Evolutionary conservation across 306 rosid genomes (phyloP).

Genomic region (Quercus gilva): DNA sequence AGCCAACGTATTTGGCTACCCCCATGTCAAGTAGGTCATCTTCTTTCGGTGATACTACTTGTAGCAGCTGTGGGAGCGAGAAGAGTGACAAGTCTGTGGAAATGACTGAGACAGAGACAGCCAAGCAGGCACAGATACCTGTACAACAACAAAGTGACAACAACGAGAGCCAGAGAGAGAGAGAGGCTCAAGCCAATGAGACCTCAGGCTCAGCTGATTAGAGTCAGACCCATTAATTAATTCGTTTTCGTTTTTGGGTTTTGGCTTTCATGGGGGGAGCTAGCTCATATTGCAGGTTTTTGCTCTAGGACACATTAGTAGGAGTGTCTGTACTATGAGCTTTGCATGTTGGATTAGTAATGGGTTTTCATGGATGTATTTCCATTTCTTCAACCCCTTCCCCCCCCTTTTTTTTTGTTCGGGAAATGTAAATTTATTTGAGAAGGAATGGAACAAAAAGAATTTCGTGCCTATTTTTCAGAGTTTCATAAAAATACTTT

Average conservation of each 20-base stretch:
- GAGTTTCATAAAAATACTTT: background rate
- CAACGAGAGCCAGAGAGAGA: conserved; percentile 1
- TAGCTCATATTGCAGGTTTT: conserved; percentile 20
- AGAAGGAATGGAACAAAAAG: conserved; percentile 41
- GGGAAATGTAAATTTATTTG: conserved; percentile 70
- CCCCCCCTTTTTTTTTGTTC: conserved; percentile 2
- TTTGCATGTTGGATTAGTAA: conserved; percentile 15
- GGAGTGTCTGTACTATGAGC: conserved; percentile 7
- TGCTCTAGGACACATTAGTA: background rate
- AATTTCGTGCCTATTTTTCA: background rate
- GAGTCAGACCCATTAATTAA: conserved; percentile 28
- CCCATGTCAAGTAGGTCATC: conserved; percentile 66
- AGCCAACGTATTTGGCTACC: conserved; percentile 89
- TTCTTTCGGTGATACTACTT: conserved; percentile 52
- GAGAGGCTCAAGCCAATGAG: too few relatives aligned
- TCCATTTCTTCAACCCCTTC: background rate
- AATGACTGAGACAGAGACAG: conserved; percentile 22
- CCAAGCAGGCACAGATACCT: conserved; percentile 10
- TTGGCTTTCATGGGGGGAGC: background rate
- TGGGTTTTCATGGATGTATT: background rate
- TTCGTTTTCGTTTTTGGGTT: background rate
- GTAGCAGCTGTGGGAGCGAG: conserved; percentile 40
- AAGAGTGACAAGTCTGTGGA: conserved; percentile 38
- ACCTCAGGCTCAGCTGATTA: conserved; percentile 23
- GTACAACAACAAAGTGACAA: background rate